These are phyloP conservation scores for Boletales sp. DNA, from an alignment of 768 basidiomycete genomes.

Conservation along the genomic window DNA sequence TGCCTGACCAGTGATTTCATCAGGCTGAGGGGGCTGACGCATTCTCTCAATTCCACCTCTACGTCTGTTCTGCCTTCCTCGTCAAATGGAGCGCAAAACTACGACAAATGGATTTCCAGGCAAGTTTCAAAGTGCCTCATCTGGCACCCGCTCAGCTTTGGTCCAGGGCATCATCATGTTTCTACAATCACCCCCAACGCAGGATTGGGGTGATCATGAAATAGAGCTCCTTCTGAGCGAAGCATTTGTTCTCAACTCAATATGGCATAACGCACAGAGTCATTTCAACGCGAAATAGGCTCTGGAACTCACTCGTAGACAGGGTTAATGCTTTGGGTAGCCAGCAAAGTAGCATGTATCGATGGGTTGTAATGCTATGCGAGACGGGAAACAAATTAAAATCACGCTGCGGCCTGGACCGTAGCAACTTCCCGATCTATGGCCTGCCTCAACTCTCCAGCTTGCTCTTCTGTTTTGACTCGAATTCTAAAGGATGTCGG, in stretches of 20 bases:
- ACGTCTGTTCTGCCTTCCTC: slow-evolving; percentile 96
- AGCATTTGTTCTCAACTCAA: slow-evolving; percentile 90
- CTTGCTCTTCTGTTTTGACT: slow-evolving; percentile 56
- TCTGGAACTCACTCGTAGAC: background rate
- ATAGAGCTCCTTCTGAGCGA: slow-evolving; percentile 93
- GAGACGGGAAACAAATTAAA: background rate
- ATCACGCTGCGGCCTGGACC: slow-evolving; percentile 28
- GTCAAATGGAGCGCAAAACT: slow-evolving; percentile 94
- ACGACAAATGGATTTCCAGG: slow-evolving; percentile 98
- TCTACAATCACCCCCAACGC: slow-evolving; percentile 87
- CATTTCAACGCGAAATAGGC: slow-evolving; percentile 63
- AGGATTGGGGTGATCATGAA: slow-evolving; percentile 94
- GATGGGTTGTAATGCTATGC: slow-evolving; percentile 22
- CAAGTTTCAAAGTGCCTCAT: slow-evolving; percentile 29
- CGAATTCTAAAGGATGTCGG: slow-evolving; percentile 62
- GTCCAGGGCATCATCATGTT: slow-evolving; percentile 97
- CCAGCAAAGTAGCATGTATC: slow-evolving; percentile 22
- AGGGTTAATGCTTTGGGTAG: slow-evolving; percentile 2
- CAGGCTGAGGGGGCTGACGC: slow-evolving; percentile 97
- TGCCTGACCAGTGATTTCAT: background rate
- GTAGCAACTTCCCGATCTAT: slow-evolving; percentile 61
- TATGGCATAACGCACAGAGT: slow-evolving; percentile 91
- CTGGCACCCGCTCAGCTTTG: background rate
- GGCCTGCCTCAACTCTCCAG: slow-evolving; percentile 51
- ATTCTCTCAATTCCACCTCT: slow-evolving; percentile 97